These are phyloP conservation scores for Colletotrichum cordylinicola DNA, from an alignment of 2,329 filamentous ascomycete genomes.

Conservation along the genomic window DNA sequence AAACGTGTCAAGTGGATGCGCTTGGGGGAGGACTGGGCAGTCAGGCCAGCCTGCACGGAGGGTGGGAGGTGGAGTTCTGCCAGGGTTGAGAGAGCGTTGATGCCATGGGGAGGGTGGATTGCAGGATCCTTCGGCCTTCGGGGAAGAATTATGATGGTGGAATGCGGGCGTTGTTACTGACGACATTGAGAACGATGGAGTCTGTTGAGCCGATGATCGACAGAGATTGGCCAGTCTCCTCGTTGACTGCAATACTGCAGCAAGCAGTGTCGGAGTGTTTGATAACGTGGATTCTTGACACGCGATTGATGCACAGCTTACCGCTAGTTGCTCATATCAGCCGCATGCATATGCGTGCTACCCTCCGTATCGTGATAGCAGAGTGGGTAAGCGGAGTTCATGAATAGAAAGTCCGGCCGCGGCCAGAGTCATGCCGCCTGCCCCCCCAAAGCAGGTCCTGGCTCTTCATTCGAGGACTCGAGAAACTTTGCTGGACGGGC, in stretches of 20 bases:
- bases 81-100: not conserved
- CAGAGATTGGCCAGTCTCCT: not conserved
- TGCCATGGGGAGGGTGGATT: not conserved
- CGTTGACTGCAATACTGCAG: not conserved
- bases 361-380: not conserved
- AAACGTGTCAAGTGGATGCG: constrained; percentile 1
- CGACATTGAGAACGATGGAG: not conserved
- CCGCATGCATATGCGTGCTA: not conserved
- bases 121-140: not conserved
- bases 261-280: not conserved
- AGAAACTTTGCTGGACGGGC: not conserved
- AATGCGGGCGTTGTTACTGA: not conserved
- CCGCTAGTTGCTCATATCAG: not conserved
- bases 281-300: not conserved
- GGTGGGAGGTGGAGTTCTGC: not conserved
- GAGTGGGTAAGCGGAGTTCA: not conserved
- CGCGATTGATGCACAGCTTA: not conserved
- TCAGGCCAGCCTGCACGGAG: not conserved
- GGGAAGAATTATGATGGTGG: not conserved
- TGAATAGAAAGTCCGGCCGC: not conserved
- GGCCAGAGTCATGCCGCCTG: not conserved
- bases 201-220: not conserved
- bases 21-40: not conserved
- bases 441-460: not conserved
- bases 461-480: not conserved